A percentile compares a stretch with the other conserved stretches of the same genome.
Conservation (phyloP, 2,329 filamentous ascomycete genomes). For the Ophiostoma piceae region DNA sequence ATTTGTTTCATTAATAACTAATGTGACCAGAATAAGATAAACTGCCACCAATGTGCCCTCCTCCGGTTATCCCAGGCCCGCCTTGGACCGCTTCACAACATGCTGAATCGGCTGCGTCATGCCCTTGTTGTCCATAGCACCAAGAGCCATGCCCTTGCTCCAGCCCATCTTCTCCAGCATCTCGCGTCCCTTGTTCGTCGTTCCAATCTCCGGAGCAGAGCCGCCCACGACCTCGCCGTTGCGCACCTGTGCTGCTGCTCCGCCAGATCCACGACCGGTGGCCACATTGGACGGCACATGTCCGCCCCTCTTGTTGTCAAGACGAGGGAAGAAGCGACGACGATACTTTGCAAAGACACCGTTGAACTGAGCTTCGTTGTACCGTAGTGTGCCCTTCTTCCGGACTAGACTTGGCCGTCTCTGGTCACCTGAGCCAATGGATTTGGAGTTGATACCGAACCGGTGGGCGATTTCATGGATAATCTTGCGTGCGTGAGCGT, state of each 20-base stretch:
- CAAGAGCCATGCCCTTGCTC: constrained; percentile 78
- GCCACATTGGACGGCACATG: constrained; percentile 23
- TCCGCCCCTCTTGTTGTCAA: constrained; percentile 35
- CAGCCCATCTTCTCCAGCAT: constrained; percentile 98
- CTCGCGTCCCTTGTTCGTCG: constrained; percentile 73
- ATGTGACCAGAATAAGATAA: background rate
- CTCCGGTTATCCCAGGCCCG: constrained; percentile 62
- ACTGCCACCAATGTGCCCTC: background rate
- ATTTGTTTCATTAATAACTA: background rate
- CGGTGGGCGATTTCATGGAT: constrained; percentile 73
- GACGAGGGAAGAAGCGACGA: constrained; percentile 52
- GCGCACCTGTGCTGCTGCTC: constrained; percentile 50
- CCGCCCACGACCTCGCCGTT: constrained; percentile 88
- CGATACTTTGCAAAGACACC: constrained; percentile 43
- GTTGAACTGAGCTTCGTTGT: constrained; percentile 53
- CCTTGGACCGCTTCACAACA: constrained; percentile 78
- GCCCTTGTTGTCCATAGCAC: constrained; percentile 76
- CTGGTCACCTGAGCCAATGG: constrained; percentile 64
- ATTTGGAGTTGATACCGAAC: constrained; percentile 79
- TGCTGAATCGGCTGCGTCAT: constrained; percentile 82
- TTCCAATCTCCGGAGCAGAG: constrained; percentile 74
- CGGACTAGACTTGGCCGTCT: constrained; percentile 75
- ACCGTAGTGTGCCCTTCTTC: constrained; percentile 59
- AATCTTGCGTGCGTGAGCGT: constrained; percentile 67
- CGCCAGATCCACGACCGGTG: constrained; percentile 30